Percentiles rank a stretch among this genome's conserved stretches.
Conservation (phyloP, 2,329 filamentous ascomycete genomes). For the Coniochaeta sp. region DNA sequence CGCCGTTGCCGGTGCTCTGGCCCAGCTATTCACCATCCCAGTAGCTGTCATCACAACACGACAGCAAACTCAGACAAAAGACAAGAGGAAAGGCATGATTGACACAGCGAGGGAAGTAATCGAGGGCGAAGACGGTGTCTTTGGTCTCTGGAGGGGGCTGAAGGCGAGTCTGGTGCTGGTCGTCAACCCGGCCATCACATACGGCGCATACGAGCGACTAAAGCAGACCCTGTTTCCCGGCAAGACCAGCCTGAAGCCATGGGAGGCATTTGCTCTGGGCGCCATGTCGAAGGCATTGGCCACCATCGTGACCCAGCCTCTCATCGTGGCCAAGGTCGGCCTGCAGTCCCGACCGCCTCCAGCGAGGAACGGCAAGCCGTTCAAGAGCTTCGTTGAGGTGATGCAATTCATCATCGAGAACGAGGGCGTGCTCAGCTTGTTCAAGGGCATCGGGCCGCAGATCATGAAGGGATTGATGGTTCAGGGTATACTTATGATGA, state of each 20-base stretch:
- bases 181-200: constrained; percentile 94
- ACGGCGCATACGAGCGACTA: constrained; percentile 89
- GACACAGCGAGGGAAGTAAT: constrained; percentile 87
- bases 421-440: constrained; percentile 75
- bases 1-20: constrained; percentile 79
- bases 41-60: constrained; percentile 92
- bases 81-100: constrained; percentile 75
- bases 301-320: constrained; percentile 84
- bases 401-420: constrained; percentile 90
- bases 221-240: constrained; percentile 71
- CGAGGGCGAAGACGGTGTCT: constrained; percentile 80
- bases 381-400: constrained; percentile 88
- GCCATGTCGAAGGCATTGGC: constrained; percentile 89
- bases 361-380: constrained; percentile 77
- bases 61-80: constrained; percentile 85
- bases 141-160: constrained; percentile 86
- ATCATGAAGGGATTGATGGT: constrained; percentile 88
- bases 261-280: constrained; percentile 90
- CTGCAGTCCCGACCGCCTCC: constrained; percentile 89
- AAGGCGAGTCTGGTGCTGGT: constrained; percentile 95
- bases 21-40: constrained; percentile 93
- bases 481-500: constrained; percentile 98
- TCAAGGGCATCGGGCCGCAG: constrained; percentile 95
- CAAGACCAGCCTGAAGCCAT: constrained; percentile 66
- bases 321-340: constrained; percentile 97